Evolutionary conservation across 768 basidiomycete species (phyloP).

Genomic region (Mycena galericulata): DNA sequence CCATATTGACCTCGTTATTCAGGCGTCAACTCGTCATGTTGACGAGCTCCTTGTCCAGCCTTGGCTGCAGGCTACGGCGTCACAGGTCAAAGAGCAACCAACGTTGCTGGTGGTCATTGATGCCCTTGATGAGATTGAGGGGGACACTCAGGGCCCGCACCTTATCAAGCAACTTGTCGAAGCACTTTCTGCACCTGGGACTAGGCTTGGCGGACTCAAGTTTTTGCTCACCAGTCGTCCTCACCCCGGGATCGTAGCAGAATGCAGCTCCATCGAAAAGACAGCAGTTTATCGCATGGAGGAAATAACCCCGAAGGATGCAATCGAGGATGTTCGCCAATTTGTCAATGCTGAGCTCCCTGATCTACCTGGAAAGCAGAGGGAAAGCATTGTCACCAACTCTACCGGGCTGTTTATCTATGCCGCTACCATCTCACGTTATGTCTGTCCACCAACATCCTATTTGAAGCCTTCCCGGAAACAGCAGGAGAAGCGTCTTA

Average conservation of each 20-base stretch:
- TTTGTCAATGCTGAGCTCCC: neutral
- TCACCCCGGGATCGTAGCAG: neutral
- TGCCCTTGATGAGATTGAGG: neutral
- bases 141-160: neutral
- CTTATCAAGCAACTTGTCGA: neutral
- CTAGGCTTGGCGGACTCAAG: slow-evolving; percentile 2
- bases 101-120: neutral
- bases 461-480: neutral
- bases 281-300: neutral
- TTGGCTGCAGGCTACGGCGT: neutral
- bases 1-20: neutral
- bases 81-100: neutral
- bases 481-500: neutral
- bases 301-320: neutral
- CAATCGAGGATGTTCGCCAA: neutral
- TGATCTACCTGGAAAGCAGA: neutral
- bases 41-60: neutral
- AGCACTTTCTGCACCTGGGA: neutral
- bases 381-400: neutral
- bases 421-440: neutral
- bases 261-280: neutral
- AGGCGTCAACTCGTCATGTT: neutral
- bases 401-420: slow-evolving; percentile 4
- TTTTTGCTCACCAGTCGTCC: slow-evolving; percentile 14
- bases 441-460: neutral